phyloP scores from a whole-genome alignment of 2,329 filamentous ascomycete species.

The Fusarium marasasianum region DNA sequence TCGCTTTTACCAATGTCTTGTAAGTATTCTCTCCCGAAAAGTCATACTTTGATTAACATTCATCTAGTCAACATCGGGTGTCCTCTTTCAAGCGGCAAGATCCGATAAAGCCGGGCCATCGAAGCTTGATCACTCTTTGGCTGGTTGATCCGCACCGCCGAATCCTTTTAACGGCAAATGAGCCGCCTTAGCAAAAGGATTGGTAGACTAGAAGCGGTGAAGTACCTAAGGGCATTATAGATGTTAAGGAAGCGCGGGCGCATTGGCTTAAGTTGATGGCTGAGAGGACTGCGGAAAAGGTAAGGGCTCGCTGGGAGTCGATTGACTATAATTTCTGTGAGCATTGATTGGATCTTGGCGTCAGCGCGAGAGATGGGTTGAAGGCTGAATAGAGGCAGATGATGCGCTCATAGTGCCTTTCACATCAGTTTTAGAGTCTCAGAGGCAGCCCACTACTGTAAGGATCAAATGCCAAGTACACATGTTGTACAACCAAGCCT shows the following conservation, averaged over 20 bases:
- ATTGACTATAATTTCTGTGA: background rate
- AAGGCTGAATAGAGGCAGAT: background rate
- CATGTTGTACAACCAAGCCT: background rate
- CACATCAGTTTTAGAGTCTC: too few relatives aligned
- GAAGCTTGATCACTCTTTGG: background rate
- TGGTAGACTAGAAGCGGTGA: background rate
- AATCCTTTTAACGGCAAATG: background rate
- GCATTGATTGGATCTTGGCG: background rate
- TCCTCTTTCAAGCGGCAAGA: background rate
- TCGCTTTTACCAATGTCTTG: background rate
- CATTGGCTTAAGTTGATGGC: background rate
- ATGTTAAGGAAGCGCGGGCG: background rate
- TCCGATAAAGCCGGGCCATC: background rate
- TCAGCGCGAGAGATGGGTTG: background rate
- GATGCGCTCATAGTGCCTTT: background rate
- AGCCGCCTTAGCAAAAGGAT: background rate
- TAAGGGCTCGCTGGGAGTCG: rapidly evolving
- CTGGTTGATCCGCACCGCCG: background rate
- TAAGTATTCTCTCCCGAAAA: background rate
- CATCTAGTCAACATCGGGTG: background rate
- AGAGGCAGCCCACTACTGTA: background rate
- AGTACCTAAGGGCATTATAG: background rate
- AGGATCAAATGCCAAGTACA: background rate
- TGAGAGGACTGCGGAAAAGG: background rate
- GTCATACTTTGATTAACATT: rapidly evolving